Base-by-base conservation (phyloP, 1,284 basidiomycete species). In the Ceratobasidium sp. region DNA sequence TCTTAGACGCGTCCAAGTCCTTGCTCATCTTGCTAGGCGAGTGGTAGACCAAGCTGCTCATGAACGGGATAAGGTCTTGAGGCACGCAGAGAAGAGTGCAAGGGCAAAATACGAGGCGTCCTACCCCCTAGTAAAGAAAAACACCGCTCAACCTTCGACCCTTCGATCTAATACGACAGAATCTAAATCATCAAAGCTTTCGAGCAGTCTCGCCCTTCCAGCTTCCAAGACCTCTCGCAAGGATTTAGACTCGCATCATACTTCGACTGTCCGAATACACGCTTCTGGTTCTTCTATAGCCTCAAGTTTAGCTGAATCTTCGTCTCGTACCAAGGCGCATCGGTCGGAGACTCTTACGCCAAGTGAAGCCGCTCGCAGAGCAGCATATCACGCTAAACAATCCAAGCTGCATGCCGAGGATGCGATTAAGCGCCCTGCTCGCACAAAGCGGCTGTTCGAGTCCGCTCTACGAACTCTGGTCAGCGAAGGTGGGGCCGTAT, bases 381-480 rank as follows among this genome's bases (percentile, higher is more conserved):
- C 73, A 3, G 51, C 73, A 4, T 76, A 76, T 33, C 73, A 76
- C 42, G 61, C 73, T 49, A 76, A 66, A 51, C 73, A 55, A 56
- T 40, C 60, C 33, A 76, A 76, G 33, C 26, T 76, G 39, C 73
- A 76, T 23, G 73, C 60, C 26, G 73, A 76, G 39, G 73, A 76
- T 23, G 23, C 39, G n/a, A 26, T 55, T 44, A 76, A 76, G 51
- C 73, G 63, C n/a, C 40, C 61, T 46, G 56, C 63, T 23, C 73
- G 73, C 33, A 66, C 20, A 18, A 76, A 76, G 26, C 44, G 73
- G 39, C 49, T 76, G 4, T 76, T 76, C 39, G 73, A 76, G 26
- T 64, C 73, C 12, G 73, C 73, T n/a, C 39, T 76, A 56, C 61
- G 73, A 23, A 66, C 73, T 15, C 33, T 76, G n/a, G 73, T 76